Percentiles rank a stretch among this genome's conserved stretches.
Evolutionary conservation across 2,329 filamentous ascomycete species (phyloP).

Genomic region (Ophiosphaerella korrae): DNA sequence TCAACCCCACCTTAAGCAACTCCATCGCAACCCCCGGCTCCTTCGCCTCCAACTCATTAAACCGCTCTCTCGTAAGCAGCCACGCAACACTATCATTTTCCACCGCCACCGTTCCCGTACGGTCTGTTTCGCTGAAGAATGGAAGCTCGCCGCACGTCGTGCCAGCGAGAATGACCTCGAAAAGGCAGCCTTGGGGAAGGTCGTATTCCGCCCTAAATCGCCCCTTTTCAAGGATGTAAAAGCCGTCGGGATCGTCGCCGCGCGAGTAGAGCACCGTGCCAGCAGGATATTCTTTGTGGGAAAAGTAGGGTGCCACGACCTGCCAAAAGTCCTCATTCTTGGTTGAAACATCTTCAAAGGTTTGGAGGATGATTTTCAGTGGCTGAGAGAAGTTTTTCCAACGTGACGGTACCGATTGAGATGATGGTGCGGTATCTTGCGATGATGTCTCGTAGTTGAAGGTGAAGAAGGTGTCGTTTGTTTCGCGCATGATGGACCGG

Average conservation of each 20-base stretch:
- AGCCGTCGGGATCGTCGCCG: conserved; percentile 76
- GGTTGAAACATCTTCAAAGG: conserved; percentile 86
- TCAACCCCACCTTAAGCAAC: conserved; percentile 83
- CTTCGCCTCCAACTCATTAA: conserved; percentile 72
- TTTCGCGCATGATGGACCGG: conserved; percentile 71
- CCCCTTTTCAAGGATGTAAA: conserved; percentile 88
- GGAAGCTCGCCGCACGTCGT: conserved; percentile 95
- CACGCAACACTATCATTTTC: conserved; percentile 84
- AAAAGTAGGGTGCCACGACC: conserved; percentile 75
- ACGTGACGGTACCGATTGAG: conserved; percentile 52
- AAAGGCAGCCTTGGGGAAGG: conserved; percentile 84
- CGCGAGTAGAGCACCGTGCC: conserved; percentile 78
- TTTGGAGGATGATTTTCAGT: conserved; percentile 86
- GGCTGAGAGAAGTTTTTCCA: conserved; percentile 92
- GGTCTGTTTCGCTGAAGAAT: conserved; percentile 88
- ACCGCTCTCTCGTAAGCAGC: conserved; percentile 74
- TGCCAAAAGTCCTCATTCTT: conserved; percentile 98
- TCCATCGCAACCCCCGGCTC: conserved; percentile 82
- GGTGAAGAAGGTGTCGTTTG: conserved; percentile 12
- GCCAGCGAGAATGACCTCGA: conserved; percentile 90
- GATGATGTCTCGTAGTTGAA: conserved; percentile 20
- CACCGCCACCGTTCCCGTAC: conserved; percentile 84
- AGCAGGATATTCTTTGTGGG: conserved; percentile 66
- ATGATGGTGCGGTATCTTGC: conserved; percentile 10
- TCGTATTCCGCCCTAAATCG: conserved; percentile 90